Percentiles rank a stretch among this genome's conserved stretches.
phyloP scores from a whole-genome alignment of 75 land plant species.

The Cryptomeria japonica region DNA sequence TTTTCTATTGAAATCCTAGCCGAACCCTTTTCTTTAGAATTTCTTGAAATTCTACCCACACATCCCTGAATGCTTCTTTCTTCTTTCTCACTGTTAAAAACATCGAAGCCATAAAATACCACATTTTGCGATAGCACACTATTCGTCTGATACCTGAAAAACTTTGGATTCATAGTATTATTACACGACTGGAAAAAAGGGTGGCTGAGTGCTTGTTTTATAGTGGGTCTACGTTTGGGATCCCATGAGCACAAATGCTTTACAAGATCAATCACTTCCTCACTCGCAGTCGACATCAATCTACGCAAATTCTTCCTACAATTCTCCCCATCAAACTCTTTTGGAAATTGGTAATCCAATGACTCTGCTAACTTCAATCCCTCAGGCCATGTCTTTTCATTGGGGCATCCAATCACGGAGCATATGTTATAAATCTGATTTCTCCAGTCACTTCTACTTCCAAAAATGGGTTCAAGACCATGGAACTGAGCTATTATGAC shows the following conservation, averaged over 20 bases:
- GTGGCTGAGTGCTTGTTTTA: neutral
- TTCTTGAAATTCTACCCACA: neutral
- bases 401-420: neutral
- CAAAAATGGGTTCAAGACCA: neutral
- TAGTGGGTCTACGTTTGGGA: neutral
- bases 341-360: neutral
- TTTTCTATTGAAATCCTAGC: no score
- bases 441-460: neutral
- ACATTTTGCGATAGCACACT: neutral
- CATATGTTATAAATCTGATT: neutral
- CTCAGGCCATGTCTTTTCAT: neutral
- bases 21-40: no score
- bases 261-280: neutral
- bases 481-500: neutral
- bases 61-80: neutral
- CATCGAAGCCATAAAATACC: neutral
- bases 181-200: neutral
- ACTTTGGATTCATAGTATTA: neutral
- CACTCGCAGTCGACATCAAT: neutral
- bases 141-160: neutral
- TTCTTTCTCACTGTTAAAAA: neutral
- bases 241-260: neutral
- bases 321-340: neutral
- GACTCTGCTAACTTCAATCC: neutral
- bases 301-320: neutral